phyloP scores from a whole-genome alignment of 2,329 filamentous ascomycete genomes.

The Hawksworthiomyces lignivorus region DNA sequence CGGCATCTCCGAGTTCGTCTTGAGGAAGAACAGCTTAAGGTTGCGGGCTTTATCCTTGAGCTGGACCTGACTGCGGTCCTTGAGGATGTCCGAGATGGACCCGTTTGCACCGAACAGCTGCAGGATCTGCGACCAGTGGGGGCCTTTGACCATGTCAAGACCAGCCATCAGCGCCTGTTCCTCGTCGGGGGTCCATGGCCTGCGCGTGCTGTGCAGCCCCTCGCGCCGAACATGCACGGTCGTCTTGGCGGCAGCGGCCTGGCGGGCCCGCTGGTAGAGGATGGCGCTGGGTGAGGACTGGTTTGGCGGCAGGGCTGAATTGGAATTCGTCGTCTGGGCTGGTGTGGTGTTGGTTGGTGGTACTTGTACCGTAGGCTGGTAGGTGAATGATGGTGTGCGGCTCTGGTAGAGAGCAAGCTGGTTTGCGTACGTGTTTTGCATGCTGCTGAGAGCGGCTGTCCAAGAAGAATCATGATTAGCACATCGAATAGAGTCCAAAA shows the following conservation, averaged over 20 bases:
- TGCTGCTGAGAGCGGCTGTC: constrained; percentile 12
- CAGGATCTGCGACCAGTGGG: constrained; percentile 89
- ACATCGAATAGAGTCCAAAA: too few species aligned
- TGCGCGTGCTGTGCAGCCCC: constrained; percentile 54
- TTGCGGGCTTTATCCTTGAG: constrained; percentile 90
- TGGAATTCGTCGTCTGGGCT: constrained; percentile 17
- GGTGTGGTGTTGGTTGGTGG: constrained; percentile 12
- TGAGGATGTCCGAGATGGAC: constrained; percentile 72
- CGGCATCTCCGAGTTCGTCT: constrained; percentile 84
- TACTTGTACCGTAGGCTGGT: constrained; percentile 10
- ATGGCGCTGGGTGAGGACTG: constrained; percentile 48
- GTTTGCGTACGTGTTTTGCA: constrained; percentile 14
- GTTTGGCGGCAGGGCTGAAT: constrained; percentile 42
- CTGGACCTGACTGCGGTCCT: constrained; percentile 84
- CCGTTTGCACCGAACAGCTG: constrained; percentile 75
- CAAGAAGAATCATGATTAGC: too few species aligned
- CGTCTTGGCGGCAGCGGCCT: constrained; percentile 50
- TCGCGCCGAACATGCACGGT: constrained; percentile 48
- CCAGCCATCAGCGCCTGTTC: constrained; percentile 86
- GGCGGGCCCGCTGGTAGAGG: constrained; percentile 51
- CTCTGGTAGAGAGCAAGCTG: constrained; percentile 12
- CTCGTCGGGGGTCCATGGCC: constrained; percentile 83
- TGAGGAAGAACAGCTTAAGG: constrained; percentile 83
- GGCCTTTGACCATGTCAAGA: constrained; percentile 79
- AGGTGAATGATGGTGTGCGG: constrained; percentile 5